A percentile compares a stretch with the other conserved stretches of the same genome.
Evolutionary conservation across 345 rosid genomes (phyloP).

Genomic region (Lepidium sativum): DNA sequence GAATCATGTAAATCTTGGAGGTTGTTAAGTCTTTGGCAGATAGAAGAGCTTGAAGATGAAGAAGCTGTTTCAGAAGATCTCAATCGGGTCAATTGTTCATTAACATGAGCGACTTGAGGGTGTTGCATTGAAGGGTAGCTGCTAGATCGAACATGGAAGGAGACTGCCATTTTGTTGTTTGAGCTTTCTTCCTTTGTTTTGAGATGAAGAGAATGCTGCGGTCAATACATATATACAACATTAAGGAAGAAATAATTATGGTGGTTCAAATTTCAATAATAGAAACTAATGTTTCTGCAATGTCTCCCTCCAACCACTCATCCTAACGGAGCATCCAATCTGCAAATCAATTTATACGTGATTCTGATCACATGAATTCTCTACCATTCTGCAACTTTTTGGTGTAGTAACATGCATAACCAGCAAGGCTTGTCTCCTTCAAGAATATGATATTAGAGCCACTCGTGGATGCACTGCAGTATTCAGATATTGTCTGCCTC

Average conservation of each 20-base stretch:
- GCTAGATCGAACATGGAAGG: constrained; percentile 39
- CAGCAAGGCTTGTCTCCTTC: neutral
- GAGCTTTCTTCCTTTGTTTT: neutral
- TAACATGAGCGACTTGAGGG: constrained; percentile 28
- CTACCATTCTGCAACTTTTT: neutral
- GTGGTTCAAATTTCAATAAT: neutral
- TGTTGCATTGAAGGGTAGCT: constrained; percentile 39
- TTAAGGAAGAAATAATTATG: neutral
- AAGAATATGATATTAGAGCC: neutral
- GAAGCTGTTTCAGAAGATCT: constrained; percentile 27
- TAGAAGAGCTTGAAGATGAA: constrained; percentile 3
- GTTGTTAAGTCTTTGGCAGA: constrained; percentile 3
- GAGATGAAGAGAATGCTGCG: neutral
- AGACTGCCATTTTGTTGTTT: constrained; percentile 31
- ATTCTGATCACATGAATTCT: constrained; percentile 1
- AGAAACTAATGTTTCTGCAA: constrained; percentile 5
- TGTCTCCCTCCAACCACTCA: constrained; percentile 14
- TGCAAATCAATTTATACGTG: neutral
- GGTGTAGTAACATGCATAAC: neutral
- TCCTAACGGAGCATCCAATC: neutral
- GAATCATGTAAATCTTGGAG: constrained; percentile 30
- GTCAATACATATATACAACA: constrained; percentile 8
- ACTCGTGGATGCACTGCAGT: constrained; percentile 1
- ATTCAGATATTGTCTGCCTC: constrained; percentile 10
- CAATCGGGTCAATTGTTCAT: constrained; percentile 29